Evolutionary conservation across 2,329 filamentous ascomycete species (phyloP).

Genomic region (Nigrograna mackinnonii): DNA sequence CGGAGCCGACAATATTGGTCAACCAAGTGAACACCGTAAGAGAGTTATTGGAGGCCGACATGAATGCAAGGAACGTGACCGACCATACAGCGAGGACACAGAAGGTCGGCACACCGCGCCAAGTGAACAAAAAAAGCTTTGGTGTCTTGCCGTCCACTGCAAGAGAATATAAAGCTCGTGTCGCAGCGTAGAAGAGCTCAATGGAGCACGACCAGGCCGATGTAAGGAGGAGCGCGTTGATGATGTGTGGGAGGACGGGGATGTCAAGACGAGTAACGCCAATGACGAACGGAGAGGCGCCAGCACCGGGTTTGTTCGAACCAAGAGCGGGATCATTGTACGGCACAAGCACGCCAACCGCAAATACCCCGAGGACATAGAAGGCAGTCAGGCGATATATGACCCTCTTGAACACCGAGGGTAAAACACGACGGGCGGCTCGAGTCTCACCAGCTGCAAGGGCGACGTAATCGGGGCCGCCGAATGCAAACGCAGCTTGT

Average conservation of each 20-base stretch:
- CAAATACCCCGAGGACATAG: constrained; percentile 76
- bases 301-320: constrained; percentile 63
- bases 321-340: constrained; percentile 66
- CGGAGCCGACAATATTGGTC: too few relatives aligned
- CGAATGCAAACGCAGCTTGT: constrained; percentile 72
- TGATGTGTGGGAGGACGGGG: background rate
- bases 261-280: constrained; percentile 38
- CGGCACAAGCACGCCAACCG: constrained; percentile 79
- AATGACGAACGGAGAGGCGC: constrained; percentile 86
- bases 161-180: too few relatives aligned
- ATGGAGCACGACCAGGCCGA: too few relatives aligned
- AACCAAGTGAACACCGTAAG: too few relatives aligned
- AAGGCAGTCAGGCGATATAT: constrained; percentile 92
- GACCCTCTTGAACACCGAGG: constrained; percentile 86
- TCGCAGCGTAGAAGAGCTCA: too few relatives aligned
- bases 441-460: constrained; percentile 77
- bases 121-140: too few relatives aligned
- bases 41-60: too few relatives aligned
- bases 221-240: background rate
- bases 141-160: too few relatives aligned
- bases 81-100: too few relatives aligned
- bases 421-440: constrained; percentile 78
- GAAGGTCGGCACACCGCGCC: too few relatives aligned
- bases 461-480: constrained; percentile 74
- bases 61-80: too few relatives aligned